A percentile compares a stretch with the other conserved stretches of the same genome.
Conservation (phyloP, 768 basidiomycete species). For the Hemileccinum impolitum region DNA sequence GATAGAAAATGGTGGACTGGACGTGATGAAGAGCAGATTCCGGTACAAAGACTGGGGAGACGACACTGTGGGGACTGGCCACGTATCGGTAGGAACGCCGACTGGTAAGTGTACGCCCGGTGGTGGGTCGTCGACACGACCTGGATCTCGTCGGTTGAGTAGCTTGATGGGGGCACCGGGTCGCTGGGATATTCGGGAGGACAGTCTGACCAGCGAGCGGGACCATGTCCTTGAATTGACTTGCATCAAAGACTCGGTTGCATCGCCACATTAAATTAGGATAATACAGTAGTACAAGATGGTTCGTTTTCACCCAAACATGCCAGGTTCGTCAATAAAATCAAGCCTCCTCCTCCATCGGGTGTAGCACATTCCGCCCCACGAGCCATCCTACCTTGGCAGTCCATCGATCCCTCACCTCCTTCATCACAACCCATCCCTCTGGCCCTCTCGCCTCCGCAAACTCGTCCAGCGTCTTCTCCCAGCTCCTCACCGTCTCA, state of each 20-base stretch:
- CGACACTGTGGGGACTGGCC: no score
- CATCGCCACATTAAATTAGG: not conserved
- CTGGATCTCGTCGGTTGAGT: no score
- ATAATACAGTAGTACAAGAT: slow-evolving; percentile 4
- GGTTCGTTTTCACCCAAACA: not conserved
- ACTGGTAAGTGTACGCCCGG: no score
- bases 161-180: no score
- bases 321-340: not conserved
- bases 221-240: no score
- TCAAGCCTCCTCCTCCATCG: slow-evolving; percentile 31
- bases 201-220: no score
- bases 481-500: slow-evolving; percentile 69
- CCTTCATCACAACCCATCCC: slow-evolving; percentile 40
- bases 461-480: slow-evolving; percentile 62
- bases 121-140: no score
- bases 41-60: slow-evolving; percentile 35
- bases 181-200: not conserved
- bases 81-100: no score
- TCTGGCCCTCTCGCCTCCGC: slow-evolving; percentile 48
- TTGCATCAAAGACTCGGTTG: not conserved
- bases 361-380: slow-evolving; percentile 37
- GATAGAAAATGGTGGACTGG: slow-evolving; percentile 16
- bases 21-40: slow-evolving; percentile 24
- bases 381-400: slow-evolving; percentile 77
- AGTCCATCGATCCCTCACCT: slow-evolving; percentile 65